Conservation (phyloP, 768 basidiomycete species). For the Trametes villosa region DNA sequence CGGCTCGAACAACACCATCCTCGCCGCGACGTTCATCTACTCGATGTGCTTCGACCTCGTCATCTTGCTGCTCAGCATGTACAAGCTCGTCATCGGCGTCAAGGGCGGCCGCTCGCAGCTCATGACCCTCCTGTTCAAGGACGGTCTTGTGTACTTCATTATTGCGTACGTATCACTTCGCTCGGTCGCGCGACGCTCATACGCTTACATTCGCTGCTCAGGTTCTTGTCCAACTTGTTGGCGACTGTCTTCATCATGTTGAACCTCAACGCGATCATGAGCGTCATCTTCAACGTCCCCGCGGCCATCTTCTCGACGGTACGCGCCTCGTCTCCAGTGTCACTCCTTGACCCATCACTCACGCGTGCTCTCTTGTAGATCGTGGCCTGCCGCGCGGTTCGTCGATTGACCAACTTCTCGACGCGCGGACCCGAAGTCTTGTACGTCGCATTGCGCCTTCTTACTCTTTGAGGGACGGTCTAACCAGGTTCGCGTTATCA, state of each 20-base stretch:
- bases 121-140: conserved; percentile 68
- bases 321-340: conserved; percentile 19
- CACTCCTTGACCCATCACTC: background rate
- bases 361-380: conserved; percentile 46
- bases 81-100: conserved; percentile 52
- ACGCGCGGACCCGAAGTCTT: conserved; percentile 52
- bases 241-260: conserved; percentile 63
- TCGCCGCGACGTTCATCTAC: conserved; percentile 75
- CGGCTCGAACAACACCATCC: conserved; percentile 61
- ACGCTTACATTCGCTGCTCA: conserved; percentile 5
- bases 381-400: conserved; percentile 65
- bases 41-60: conserved; percentile 75
- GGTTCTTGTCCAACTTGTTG: conserved; percentile 47
- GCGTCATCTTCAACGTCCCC: conserved; percentile 74
- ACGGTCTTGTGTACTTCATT: conserved; percentile 77
- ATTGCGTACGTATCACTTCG: conserved; percentile 56
- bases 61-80: conserved; percentile 63
- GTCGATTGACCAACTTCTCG: conserved; percentile 65
- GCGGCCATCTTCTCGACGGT: conserved; percentile 74
- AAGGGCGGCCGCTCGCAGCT: conserved; percentile 47
- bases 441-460: conserved; percentile 41
- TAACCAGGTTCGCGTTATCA: no score
- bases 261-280: conserved; percentile 71
- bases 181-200: background rate
- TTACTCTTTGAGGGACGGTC: no score